A percentile compares a stretch with the other conserved stretches of the same genome.
These are phyloP conservation scores for Epichloe gansuensis DNA, from an alignment of 2,329 filamentous ascomycete genomes.

Conservation along the genomic window DNA sequence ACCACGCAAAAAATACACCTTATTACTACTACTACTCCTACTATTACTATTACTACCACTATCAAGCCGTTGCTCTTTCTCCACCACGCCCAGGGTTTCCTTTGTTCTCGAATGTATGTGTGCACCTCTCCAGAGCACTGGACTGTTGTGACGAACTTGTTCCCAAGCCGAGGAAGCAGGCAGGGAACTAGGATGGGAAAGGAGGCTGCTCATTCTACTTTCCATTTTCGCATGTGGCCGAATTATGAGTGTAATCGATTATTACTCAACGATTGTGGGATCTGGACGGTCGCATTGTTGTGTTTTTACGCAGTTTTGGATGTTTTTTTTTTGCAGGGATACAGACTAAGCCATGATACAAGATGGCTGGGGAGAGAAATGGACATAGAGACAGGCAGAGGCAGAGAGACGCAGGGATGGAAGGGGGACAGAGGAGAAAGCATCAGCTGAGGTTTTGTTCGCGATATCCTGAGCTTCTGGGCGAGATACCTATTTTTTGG, in stretches of 20 bases:
- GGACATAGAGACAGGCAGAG: not conserved
- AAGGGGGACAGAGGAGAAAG: not conserved
- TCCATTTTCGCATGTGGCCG: not conserved
- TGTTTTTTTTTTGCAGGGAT: constrained; percentile 6
- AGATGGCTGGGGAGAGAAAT: not conserved
- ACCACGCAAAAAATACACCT: not conserved
- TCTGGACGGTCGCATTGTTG: not conserved
- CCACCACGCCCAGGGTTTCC: not conserved
- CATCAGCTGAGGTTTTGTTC: constrained; percentile 10
- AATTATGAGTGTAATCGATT: not conserved
- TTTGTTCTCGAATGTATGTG: not conserved
- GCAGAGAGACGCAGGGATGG: not conserved
- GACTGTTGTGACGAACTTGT: not conserved
- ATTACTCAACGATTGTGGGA: not conserved
- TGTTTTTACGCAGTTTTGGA: constrained; percentile 6
- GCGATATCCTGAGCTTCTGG: constrained; percentile 5
- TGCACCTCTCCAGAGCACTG: not conserved
- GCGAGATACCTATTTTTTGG: constrained; percentile 9
- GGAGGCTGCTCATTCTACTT: not conserved
- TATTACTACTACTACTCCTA: constrained; percentile 4
- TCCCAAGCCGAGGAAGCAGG: not conserved
- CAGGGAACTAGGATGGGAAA: not conserved
- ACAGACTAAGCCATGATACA: not conserved
- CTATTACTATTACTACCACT: not conserved
- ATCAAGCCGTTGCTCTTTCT: not conserved